Base-by-base conservation (phyloP, 768 basidiomycete genomes). In the Pilatotrama ljubarskyi region DNA sequence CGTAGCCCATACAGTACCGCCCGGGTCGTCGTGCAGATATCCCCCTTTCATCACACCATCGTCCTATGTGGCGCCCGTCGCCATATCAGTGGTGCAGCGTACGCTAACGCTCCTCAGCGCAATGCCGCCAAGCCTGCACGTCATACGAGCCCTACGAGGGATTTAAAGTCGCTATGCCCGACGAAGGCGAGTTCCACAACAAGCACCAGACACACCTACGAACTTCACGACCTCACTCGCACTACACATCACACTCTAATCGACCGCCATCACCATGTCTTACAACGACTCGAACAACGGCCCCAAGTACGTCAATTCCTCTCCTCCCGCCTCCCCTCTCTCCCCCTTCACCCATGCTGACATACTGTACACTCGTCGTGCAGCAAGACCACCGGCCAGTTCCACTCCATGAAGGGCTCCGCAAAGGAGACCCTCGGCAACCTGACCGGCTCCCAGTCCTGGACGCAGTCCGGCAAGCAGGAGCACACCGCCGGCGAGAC, bases 401-500 rank as follows among this genome's bases (percentile, higher is more conserved):
- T 58, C 67, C 76, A 77, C 71, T 77, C 76, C 17, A 38, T 69
- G 18, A 76, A 77, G 65, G 76, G 76, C 50, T 71, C 66, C 50
- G 44, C 69, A 54, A 70, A 74, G 60, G 75, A 76, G 67, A 63
- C 63, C 67, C 64, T 77, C 50, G 82, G 82, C 44, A 74, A 82
- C 50, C 6, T 75, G 60, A 74, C 74, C 20, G 82, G 83, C 22
- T 65, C 71, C 1, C 62, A 70, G 59, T 50, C 72, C 2, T 83
- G 79, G 83, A 32, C 65, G 47, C 68, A 76, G 51, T 68, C 77
- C 32, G 82, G 82, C 9, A 77, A 77, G 51, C 68, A 84, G 37
- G 83, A 84, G 63, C 82, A 84, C 56, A 67, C 69, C 11, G 68
- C 74, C 63, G 82, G 82, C 52, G 78, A 82, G 70, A 70, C 68